Percentiles rank a stretch among this genome's conserved stretches.
Conservation (phyloP, 2,329 filamentous ascomycete species). For the Fusarium sp. region DNA sequence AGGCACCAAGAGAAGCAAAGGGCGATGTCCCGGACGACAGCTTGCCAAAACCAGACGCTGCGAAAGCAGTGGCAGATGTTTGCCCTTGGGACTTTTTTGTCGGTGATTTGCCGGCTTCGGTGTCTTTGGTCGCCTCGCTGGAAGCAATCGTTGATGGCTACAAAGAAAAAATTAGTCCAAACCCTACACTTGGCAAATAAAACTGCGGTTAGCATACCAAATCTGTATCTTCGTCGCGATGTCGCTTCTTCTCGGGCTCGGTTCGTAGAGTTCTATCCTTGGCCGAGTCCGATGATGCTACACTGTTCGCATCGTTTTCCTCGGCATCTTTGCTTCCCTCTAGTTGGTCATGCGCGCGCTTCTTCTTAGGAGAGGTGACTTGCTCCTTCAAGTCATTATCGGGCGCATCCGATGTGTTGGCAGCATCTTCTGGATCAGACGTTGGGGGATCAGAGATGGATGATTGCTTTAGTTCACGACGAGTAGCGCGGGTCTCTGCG, state of each 20-base stretch:
- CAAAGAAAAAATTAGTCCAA: conserved; percentile 17
- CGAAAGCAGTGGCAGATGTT: conserved; percentile 71
- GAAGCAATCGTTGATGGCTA: conserved; percentile 31
- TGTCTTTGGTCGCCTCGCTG: conserved; percentile 33
- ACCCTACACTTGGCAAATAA: not conserved
- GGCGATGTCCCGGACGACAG: conserved; percentile 71
- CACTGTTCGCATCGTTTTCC: conserved; percentile 55
- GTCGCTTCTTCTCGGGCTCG: conserved; percentile 73
- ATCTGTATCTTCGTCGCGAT: conserved; percentile 59
- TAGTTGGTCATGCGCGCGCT: conserved; percentile 68
- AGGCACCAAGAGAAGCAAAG: conserved; percentile 65
- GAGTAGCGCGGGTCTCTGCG: conserved; percentile 69
- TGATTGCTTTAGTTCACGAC: conserved; percentile 72
- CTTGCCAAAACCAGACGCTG: conserved; percentile 73
- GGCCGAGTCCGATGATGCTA: conserved; percentile 55
- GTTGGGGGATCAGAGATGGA: conserved; percentile 63
- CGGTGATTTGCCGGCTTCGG: conserved; percentile 35
- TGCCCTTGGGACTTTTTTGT: conserved; percentile 42
- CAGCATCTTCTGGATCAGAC: conserved; percentile 42
- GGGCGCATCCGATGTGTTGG: conserved; percentile 45
- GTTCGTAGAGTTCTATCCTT: conserved; percentile 56
- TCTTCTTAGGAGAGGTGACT: conserved; percentile 71
- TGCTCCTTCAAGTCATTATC: conserved; percentile 57
- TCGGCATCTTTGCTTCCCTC: conserved; percentile 58
- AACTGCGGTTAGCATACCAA: conserved; percentile 43